Evolutionary conservation across 2,329 filamentous ascomycete species (phyloP).

Genomic region (Epichloe gansuensis): DNA sequence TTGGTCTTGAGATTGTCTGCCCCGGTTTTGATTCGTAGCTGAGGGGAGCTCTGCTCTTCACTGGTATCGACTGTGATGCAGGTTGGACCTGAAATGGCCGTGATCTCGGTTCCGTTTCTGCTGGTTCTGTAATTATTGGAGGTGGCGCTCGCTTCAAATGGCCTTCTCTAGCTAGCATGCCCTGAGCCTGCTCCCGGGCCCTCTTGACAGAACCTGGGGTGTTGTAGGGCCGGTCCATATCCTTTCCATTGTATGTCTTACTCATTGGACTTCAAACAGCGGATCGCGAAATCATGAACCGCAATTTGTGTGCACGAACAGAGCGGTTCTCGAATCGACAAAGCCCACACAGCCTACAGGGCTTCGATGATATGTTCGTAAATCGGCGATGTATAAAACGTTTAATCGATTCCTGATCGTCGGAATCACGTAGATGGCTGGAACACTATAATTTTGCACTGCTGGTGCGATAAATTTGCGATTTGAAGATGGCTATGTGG

Average conservation of each 20-base stretch:
- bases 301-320: neutral
- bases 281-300: neutral
- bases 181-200: slow-evolving; percentile 40
- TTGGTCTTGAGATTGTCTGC: slow-evolving; percentile 36
- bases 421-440: neutral
- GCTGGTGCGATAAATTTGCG: slow-evolving; percentile 3
- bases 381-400: neutral
- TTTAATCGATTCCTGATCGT: neutral
- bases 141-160: slow-evolving; percentile 7
- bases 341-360: neutral
- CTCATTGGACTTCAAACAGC: slow-evolving; percentile 32
- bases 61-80: slow-evolving; percentile 8
- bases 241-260: slow-evolving; percentile 40
- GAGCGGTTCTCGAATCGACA: neutral
- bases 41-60: slow-evolving; percentile 10
- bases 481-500: neutral
- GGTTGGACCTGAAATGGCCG: slow-evolving; percentile 2
- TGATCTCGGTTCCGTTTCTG: neutral
- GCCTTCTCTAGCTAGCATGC: slow-evolving; percentile 19
- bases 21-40: slow-evolving; percentile 12
- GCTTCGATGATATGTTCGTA: slow-evolving; percentile 6
- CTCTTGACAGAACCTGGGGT: slow-evolving; percentile 37
- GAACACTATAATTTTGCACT: neutral
- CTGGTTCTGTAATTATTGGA: slow-evolving; percentile 9
- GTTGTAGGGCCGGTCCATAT: slow-evolving; percentile 33